Conservation (phyloP, 257 asterid species). For the Verbascum thapsus region DNA sequence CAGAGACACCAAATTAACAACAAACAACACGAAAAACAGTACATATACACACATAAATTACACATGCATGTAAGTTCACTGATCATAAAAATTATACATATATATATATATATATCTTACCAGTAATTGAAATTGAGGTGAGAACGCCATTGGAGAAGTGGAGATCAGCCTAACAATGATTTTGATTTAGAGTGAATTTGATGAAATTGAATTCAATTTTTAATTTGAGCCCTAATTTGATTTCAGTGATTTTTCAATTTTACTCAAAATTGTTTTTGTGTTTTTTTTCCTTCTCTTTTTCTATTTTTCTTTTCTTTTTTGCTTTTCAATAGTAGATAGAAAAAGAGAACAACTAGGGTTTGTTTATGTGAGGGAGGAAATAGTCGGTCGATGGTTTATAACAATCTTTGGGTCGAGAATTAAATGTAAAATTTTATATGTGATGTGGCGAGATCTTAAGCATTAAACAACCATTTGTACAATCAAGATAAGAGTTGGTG, state of each 20-base stretch:
- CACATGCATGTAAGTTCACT: constrained; percentile 7
- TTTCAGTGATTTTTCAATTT: constrained; percentile 5
- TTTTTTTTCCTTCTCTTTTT: constrained; percentile 10
- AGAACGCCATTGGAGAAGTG: constrained; percentile 26
- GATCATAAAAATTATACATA: neutral
- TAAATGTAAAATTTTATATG: constrained; percentile 1
- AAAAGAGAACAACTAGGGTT: constrained; percentile 42
- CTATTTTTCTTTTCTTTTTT: too few relatives aligned
- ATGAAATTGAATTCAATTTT: constrained; percentile 6
- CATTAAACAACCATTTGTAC: constrained; percentile 2
- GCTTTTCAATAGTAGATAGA: too few relatives aligned
- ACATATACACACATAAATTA: constrained; percentile 13
- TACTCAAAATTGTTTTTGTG: too few relatives aligned
- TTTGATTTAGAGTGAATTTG: constrained; percentile 32
- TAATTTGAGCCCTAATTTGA: constrained; percentile 61
- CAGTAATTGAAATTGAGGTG: constrained; percentile 41
- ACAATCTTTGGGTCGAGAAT: constrained; percentile 17
- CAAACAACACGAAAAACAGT: neutral
- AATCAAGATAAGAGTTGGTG: constrained; percentile 29
- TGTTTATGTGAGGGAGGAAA: constrained; percentile 19
- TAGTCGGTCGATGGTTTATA: constrained; percentile 21
- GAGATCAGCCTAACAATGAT: constrained; percentile 36
- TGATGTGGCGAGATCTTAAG: constrained; percentile 7
- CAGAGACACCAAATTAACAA: constrained; percentile 18
- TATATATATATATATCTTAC: too few relatives aligned